A percentile compares a stretch with the other conserved stretches of the same genome.
phyloP scores from a whole-genome alignment of 345 rosid genomes.

The Lumnitzera littorea region DNA sequence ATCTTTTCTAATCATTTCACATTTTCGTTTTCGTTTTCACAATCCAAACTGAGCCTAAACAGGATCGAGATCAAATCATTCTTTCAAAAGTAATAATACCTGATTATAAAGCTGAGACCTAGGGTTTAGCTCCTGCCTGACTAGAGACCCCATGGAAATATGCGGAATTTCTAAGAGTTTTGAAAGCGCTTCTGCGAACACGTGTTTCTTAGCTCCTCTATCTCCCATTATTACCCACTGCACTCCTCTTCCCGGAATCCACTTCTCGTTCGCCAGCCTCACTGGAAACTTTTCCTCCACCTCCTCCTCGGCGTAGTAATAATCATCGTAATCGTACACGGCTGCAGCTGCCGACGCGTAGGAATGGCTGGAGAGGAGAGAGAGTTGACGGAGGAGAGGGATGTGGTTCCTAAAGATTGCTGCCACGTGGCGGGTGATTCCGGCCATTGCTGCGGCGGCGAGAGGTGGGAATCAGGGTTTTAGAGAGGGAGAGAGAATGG shows the following conservation, averaged over 20 bases:
- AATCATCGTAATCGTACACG: conserved; percentile 33
- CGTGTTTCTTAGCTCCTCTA: conserved; percentile 59
- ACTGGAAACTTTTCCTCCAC: conserved; percentile 12
- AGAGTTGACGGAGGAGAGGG: conserved; percentile 11
- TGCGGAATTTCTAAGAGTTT: conserved; percentile 79
- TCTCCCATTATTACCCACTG: conserved; percentile 95
- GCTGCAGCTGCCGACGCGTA: conserved; percentile 60
- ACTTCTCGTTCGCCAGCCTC: conserved; percentile 27
- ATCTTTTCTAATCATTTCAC: no score
- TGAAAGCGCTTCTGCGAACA: conserved; percentile 78
- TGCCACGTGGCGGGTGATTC: conserved; percentile 30
- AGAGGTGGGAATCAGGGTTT: conserved; percentile 5
- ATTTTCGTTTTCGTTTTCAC: no score
- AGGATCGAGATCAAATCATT: no score
- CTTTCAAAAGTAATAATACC: conserved; percentile 23
- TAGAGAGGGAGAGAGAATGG: conserved; percentile 3
- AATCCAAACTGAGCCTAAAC: no score
- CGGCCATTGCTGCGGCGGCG: conserved; percentile 50
- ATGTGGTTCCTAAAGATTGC: conserved; percentile 3
- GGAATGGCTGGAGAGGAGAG: conserved; percentile 17
- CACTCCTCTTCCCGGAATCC: conserved; percentile 59
- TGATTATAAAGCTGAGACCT: conserved; percentile 60
- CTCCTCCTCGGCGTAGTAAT: conserved; percentile 33
- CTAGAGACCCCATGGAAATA: conserved; percentile 85
- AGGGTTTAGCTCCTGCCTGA: conserved; percentile 78